Conservation (phyloP, 345 rosid species). For the Bretschneidera sinensis region DNA sequence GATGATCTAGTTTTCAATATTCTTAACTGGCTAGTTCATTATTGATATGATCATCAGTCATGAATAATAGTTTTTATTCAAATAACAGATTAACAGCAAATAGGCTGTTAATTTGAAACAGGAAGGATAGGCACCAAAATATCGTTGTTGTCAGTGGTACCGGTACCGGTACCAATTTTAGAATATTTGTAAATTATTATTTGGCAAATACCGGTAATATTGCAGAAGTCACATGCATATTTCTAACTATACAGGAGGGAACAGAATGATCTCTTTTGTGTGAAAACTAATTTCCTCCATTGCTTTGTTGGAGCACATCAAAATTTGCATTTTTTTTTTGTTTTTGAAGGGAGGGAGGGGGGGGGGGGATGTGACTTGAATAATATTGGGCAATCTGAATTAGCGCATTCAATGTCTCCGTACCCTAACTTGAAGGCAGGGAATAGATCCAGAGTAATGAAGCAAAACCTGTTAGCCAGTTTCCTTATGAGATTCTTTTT, state of each 20-base stretch:
- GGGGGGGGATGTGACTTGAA: background rate
- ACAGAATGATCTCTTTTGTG: too few species aligned
- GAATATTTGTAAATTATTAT: background rate
- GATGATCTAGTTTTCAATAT: background rate
- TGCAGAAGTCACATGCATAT: background rate
- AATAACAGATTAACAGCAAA: too few species aligned
- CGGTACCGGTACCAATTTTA: background rate
- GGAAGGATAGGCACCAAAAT: background rate
- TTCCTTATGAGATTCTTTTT: background rate
- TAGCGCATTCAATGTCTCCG: background rate
- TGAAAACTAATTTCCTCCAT: too few species aligned
- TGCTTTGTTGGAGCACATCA: too few species aligned
- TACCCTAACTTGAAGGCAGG: background rate
- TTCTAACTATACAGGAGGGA: too few species aligned
- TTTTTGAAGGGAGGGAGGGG: background rate
- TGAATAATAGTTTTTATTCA: too few species aligned
- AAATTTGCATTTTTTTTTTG: too few species aligned
- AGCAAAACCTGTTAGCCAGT: background rate
- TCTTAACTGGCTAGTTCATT: background rate
- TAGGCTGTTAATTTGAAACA: too few species aligned
- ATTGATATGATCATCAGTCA: background rate
- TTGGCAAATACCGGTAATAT: background rate
- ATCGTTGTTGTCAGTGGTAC: background rate
- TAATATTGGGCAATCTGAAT: background rate
- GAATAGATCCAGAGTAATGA: background rate